Evolutionary conservation across 2,329 filamentous ascomycete species (phyloP).

Genomic region (Colletotrichum tanaceti): DNA sequence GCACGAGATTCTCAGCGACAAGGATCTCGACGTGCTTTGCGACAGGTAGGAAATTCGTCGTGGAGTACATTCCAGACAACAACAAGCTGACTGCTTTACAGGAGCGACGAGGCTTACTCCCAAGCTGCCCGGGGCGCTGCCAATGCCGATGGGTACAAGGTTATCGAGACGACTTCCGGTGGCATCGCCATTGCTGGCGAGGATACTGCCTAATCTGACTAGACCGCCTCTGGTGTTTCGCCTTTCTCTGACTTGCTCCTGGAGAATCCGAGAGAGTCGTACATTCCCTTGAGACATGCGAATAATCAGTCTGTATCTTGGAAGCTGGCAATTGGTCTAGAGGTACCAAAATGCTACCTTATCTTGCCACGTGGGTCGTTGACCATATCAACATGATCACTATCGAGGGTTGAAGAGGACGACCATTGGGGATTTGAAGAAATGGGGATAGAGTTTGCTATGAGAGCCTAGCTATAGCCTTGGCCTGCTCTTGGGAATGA

Average conservation of each 20-base stretch:
- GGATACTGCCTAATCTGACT: not conserved
- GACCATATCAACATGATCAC: not conserved
- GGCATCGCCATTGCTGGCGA: constrained; percentile 54
- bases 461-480: not conserved
- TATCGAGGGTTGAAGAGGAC: not conserved
- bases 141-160: constrained; percentile 76
- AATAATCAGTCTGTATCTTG: not conserved
- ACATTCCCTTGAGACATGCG: not conserved
- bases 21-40: constrained; percentile 81
- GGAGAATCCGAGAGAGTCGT: too few species aligned
- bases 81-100: constrained; percentile 36
- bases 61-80: not conserved
- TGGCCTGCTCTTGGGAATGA: not conserved
- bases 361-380: too few species aligned
- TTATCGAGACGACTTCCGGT: constrained; percentile 79
- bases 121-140: constrained; percentile 83
- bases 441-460: not conserved
- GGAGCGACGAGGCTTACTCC: constrained; percentile 71
- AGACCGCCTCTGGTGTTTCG: too few species aligned
- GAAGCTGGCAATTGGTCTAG: too few species aligned
- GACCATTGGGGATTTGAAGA: not conserved
- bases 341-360: not conserved
- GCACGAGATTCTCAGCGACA: constrained; percentile 76
- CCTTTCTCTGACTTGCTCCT: not conserved
- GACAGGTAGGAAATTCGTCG: constrained; percentile 65